Base-by-base conservation (phyloP, 192 early-diverging fungal species). In the Backusella westeae region DNA sequence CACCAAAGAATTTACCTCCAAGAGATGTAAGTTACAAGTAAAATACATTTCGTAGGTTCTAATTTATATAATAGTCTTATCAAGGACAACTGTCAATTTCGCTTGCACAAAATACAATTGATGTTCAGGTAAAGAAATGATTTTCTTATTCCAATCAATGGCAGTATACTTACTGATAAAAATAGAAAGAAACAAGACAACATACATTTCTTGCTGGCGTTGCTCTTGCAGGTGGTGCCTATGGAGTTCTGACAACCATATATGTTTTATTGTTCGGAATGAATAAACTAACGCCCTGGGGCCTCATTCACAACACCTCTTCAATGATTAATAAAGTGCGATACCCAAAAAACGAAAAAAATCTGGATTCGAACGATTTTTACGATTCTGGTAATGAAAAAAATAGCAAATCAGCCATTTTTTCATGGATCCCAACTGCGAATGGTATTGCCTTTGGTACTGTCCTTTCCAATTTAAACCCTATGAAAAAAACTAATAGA, bases 251-350 rank as follows among this genome's bases (percentile, higher is more conserved):
- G 0, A 71, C 52, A 10, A 63, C 49, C n/a, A 23, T 76, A 0
- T 76, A 76, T 26, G 34, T 53, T n/a, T 17, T 76, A 26, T 71
- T 76, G 39, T 76, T 63, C 7, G 75, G 75, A 1, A 44, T 63
- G 36, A 56, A 29, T 14, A 59, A 52, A 65, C 32, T 76, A 36
- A 36, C 75, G 3, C 69, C 75, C 17, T 76, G 67, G 67, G 75
- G 75, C 15, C 15, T 76, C 15, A 35, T 71, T 10, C 49, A 76
- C 53, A 21, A 59, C 23, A 59, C 46, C 46, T 49, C 46, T 49
- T 42, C 46, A 15, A 49, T 49, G 46, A 49, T 49, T n/a, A 49
- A 49, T 6, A 49, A n/a, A 49, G 46, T 49, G 6, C 46, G 46
- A 44, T 44, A 44, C 42, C 5, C 15, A 44, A 44, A 44, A 44